A percentile compares a stretch with the other conserved stretches of the same genome.
These are phyloP conservation scores for Cyclotella cryptica DNA, from an alignment of 108 stramenopile species.

Conservation along the genomic window DNA sequence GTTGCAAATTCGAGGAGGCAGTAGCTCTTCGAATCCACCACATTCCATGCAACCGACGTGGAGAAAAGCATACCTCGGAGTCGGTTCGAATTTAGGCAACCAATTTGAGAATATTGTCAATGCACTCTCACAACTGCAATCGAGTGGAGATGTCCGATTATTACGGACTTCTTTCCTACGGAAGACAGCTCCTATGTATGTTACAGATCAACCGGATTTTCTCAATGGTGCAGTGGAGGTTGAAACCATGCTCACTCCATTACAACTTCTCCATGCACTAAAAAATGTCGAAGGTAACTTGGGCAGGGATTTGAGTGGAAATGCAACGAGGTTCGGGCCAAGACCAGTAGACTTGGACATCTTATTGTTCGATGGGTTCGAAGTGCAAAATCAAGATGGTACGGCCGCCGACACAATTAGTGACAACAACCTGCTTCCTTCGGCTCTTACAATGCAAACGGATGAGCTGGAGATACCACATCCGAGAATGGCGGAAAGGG, in stretches of 20 bases:
- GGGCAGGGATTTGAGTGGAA: slow-evolving; percentile 65
- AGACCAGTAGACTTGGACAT: slow-evolving; percentile 93
- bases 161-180: slow-evolving; percentile 80
- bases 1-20: neutral
- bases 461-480: slow-evolving; percentile 85
- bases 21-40: neutral
- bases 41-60: neutral
- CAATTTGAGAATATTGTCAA: slow-evolving; percentile 62
- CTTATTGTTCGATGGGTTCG: slow-evolving; percentile 64
- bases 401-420: slow-evolving; percentile 19
- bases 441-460: slow-evolving; percentile 49
- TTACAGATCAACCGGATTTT: slow-evolving; percentile 86
- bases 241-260: slow-evolving; percentile 68
- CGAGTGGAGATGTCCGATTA: slow-evolving; percentile 34
- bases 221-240: slow-evolving; percentile 86
- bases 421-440: slow-evolving; percentile 1
- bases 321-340: slow-evolving; percentile 75
- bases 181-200: slow-evolving; percentile 86
- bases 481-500: slow-evolving; percentile 84
- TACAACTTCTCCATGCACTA: slow-evolving; percentile 56
- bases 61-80: slow-evolving; percentile 70
- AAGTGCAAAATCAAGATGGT: slow-evolving; percentile 24
- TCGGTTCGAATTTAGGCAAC: slow-evolving; percentile 88
- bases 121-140: slow-evolving; percentile 58
- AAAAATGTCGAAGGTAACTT: slow-evolving; percentile 75